Conservation (phyloP, 1,284 basidiomycete genomes). For the Singerocomus rubriflavus region DNA sequence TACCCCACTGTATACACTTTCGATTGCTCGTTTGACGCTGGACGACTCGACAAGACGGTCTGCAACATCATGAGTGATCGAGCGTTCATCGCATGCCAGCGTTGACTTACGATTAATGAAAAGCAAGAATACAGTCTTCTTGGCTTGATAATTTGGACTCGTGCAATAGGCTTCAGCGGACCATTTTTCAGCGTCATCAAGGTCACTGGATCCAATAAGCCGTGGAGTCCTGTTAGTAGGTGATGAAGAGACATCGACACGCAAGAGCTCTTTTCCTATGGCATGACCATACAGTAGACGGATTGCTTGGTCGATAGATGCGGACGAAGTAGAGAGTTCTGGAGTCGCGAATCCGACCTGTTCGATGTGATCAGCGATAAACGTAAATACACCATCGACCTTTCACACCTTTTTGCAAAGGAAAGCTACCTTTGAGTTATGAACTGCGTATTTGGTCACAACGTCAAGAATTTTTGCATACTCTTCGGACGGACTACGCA, state of each 20-base stretch:
- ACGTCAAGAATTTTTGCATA: conserved; percentile 92
- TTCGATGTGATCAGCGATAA: background rate
- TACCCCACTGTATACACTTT: conserved; percentile 80
- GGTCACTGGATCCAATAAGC: conserved; percentile 21
- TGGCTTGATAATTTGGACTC: conserved; percentile 86
- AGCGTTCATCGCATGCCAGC: background rate
- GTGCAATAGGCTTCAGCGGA: conserved; percentile 76
- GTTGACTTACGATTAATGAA: conserved; percentile 89
- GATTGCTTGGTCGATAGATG: conserved; percentile 72
- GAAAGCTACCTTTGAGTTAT: conserved; percentile 88
- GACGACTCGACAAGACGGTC: conserved; percentile 93
- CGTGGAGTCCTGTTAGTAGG: conserved; percentile 10
- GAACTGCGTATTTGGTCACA: conserved; percentile 91
- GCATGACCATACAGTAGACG: conserved; percentile 79
- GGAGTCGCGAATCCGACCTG: conserved; percentile 71
- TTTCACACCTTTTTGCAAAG: conserved; percentile 82
- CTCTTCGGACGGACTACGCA: conserved; percentile 88
- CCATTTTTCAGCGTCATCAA: conserved; percentile 52
- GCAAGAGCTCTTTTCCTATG: conserved; percentile 80
- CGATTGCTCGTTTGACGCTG: conserved; percentile 84
- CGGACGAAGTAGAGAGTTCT: conserved; percentile 81
- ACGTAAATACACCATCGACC: background rate
- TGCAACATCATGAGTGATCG: conserved; percentile 30
- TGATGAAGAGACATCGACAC: conserved; percentile 44
- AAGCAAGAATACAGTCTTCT: conserved; percentile 83